Evolutionary conservation across 108 stramenopile genomes (phyloP), one percentile per base, ranked within the genome.

Genomic region (Bacterosira constricta): DNA sequence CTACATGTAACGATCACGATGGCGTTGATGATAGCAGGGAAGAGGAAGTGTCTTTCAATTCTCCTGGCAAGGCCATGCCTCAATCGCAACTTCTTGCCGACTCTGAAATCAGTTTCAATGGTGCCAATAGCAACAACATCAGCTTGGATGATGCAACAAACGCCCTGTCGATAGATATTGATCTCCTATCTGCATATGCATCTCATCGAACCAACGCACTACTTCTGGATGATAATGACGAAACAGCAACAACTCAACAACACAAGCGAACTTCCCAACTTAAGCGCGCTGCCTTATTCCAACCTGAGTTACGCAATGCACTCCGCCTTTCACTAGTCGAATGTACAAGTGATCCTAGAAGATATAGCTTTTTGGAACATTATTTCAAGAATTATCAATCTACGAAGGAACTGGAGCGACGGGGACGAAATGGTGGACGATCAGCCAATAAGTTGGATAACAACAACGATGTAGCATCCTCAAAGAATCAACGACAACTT

Each of bases 271-370:
- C 83, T 12, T 38, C 79, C 20, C 55, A 72, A 12, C 55, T 89
- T 5, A 66, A 54, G 38, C 84, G 86, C n/a, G 78, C 75, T 12
- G 75, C 74, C 0, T 66, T 74, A 50, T 52, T 72, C 26, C 82
- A 87, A 38, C 49, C 38, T 10, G 84, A 82, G 53, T 85, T 93
- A 61, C 86, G 86, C 21, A 67, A 41, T 26, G 83, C 86, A 1
- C 69, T 90, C 15, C 63, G 63, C 17, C 65, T 79, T 65, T 89
- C 89, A 17, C 88, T 94, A 45, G 69, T 81, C 34, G 76, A 79
- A 6, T 91, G 90, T 52, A 84, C 85, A 13, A 35, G 81, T 3
- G 93, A 94, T 69, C 66, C 82, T 23, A 87, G 93, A 23, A 69
- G 86, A 17, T 50, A 81, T n/a, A 87, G 86, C 17, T 94, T 91